Percentiles rank a stretch among this genome's conserved stretches.
These are phyloP conservation scores for Zizania palustris DNA, from an alignment of 202 grass and related monocot species.

Conservation along the genomic window DNA sequence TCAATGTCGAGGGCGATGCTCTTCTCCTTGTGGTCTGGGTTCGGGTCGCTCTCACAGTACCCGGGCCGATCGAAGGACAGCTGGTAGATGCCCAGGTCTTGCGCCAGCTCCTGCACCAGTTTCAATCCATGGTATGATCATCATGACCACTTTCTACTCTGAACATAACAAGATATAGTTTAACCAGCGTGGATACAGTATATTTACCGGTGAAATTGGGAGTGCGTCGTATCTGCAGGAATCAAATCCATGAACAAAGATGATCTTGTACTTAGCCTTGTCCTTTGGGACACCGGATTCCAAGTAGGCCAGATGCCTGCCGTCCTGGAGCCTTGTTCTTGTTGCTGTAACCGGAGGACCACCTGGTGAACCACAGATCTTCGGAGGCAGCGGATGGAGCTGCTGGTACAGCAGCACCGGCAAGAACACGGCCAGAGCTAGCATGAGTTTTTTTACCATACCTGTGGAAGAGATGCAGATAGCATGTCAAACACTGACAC, in stretches of 20 bases:
- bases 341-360: constrained; percentile 63
- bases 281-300: constrained; percentile 76
- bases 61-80: constrained; percentile 85
- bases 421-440: constrained; percentile 49
- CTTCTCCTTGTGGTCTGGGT: constrained; percentile 59
- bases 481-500: constrained; percentile 8
- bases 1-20: constrained; percentile 76
- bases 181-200: neutral
- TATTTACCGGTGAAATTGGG: constrained; percentile 57
- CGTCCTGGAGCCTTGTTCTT: constrained; percentile 71
- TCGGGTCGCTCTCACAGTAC: constrained; percentile 78
- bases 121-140: neutral
- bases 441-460: constrained; percentile 41
- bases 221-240: constrained; percentile 72
- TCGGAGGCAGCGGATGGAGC: constrained; percentile 58
- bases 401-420: constrained; percentile 53
- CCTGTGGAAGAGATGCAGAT: constrained; percentile 37
- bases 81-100: constrained; percentile 70
- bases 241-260: constrained; percentile 83
- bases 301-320: constrained; percentile 66
- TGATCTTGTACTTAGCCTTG: constrained; percentile 75
- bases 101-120: constrained; percentile 58
- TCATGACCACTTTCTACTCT: neutral
- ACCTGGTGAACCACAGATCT: constrained; percentile 50
- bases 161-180: constrained; percentile 15